Percentiles rank a stretch among this genome's conserved stretches.
phyloP scores from a whole-genome alignment of 805 yeast genomes.

The Novakomyces olei region DNA sequence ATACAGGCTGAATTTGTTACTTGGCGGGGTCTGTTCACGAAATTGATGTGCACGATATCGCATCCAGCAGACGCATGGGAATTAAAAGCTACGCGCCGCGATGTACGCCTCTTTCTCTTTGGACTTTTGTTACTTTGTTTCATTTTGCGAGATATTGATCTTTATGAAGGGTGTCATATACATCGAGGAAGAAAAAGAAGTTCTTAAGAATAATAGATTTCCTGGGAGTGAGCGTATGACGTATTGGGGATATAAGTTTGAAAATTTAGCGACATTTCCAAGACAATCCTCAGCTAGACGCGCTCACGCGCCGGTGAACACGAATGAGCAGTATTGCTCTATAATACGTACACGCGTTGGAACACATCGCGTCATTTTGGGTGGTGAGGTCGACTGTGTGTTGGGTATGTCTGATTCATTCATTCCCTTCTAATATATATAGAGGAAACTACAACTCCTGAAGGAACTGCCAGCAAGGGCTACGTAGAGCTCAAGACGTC shows the following conservation, averaged over 20 bases:
- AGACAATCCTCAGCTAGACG: constrained; percentile 46
- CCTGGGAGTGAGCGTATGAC: constrained; percentile 14
- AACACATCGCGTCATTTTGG: constrained; percentile 38
- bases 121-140: too few relatives aligned
- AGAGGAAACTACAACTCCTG: constrained; percentile 7
- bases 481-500: constrained; percentile 74
- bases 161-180: constrained; percentile 27
- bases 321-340: constrained; percentile 54
- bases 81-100: constrained; percentile 44
- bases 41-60: constrained; percentile 46
- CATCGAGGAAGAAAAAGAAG: constrained; percentile 22
- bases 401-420: constrained; percentile 26
- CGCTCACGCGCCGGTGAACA: constrained; percentile 34
- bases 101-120: too few relatives aligned
- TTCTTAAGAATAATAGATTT: constrained; percentile 8
- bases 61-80: constrained; percentile 33
- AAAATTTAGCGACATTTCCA: constrained; percentile 47
- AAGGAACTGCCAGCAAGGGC: constrained; percentile 34
- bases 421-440: constrained; percentile 4
- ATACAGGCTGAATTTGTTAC: constrained; percentile 45
- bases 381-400: constrained; percentile 84
- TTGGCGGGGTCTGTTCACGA: constrained; percentile 68
- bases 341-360: constrained; percentile 80
- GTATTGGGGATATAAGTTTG: constrained; percentile 54
- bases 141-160: constrained; percentile 3